Conservation (phyloP, 441 rosid species). For the Pelargonium cotyledonis region DNA sequence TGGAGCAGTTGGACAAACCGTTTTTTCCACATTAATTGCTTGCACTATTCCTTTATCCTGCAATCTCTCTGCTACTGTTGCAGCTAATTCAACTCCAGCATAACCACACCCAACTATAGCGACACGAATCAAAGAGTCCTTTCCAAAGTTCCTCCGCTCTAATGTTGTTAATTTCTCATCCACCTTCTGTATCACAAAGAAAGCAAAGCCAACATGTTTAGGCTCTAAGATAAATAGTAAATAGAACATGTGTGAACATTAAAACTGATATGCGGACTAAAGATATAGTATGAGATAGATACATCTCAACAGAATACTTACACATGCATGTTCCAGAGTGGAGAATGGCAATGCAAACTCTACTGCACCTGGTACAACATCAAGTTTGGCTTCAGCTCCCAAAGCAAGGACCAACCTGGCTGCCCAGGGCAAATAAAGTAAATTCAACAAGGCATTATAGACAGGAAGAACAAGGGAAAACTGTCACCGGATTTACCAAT, state of each 20-base stretch:
- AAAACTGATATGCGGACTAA: not conserved
- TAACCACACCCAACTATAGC: conserved; percentile 95
- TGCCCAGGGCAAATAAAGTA: conserved; percentile 51
- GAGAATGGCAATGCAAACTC: conserved; percentile 86
- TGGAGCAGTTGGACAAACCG: conserved; percentile 75
- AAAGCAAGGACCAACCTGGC: conserved; percentile 99
- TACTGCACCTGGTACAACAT: conserved; percentile 76
- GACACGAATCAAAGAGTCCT: conserved; percentile 44
- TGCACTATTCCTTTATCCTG: conserved; percentile 69
- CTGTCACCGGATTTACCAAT: conserved; percentile 8
- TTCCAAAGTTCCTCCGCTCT: conserved; percentile 66
- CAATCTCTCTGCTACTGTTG: conserved; percentile 82
- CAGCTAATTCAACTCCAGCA: conserved; percentile 91
- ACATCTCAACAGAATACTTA: conserved; percentile 32
- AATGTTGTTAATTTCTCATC: conserved; percentile 48
- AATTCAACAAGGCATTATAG: conserved; percentile 27
- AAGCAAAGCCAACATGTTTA: not conserved
- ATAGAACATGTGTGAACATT: conserved; percentile 4
- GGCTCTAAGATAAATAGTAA: too few relatives aligned
- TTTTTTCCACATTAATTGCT: conserved; percentile 66
- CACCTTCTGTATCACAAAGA: conserved; percentile 55
- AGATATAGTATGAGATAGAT: not conserved
- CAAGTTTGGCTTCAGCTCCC: conserved; percentile 87
- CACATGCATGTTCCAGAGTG: conserved; percentile 78
- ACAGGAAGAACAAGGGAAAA: not conserved